Conservation (phyloP, 169 alveolate genomes). For the Cryptosporidium tyzzeri region DNA sequence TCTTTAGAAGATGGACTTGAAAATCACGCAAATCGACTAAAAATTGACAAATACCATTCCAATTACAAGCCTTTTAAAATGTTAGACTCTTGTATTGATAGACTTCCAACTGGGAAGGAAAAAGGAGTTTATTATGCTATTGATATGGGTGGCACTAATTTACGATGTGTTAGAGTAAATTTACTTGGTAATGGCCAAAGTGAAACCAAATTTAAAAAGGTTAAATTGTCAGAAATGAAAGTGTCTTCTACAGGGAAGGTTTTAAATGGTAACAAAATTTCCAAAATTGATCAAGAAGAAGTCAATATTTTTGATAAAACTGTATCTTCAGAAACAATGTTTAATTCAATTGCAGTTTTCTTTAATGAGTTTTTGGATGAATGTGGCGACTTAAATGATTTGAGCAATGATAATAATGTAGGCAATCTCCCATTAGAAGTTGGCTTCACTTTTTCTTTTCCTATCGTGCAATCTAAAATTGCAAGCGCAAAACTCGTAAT, state of each 20-base stretch:
- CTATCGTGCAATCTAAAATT: constrained; percentile 31
- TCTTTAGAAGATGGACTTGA: constrained; percentile 30
- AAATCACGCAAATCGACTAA: background rate
- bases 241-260: background rate
- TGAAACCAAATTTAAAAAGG: constrained; percentile 19
- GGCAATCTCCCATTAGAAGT: constrained; percentile 5
- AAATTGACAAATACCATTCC: background rate
- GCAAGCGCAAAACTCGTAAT: constrained; percentile 81
- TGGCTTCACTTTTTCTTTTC: constrained; percentile 74
- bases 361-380: constrained; percentile 30
- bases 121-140: constrained; percentile 89
- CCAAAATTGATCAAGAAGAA: background rate
- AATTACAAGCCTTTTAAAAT: constrained; percentile 78
- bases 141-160: constrained; percentile 91
- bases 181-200: constrained; percentile 83
- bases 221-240: constrained; percentile 28
- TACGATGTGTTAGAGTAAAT: constrained; percentile 87
- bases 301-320: background rate
- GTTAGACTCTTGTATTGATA: constrained; percentile 88
- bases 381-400: constrained; percentile 51
- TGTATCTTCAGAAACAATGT: constrained; percentile 57
- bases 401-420: background rate
- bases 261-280: background rate
- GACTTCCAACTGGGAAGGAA: constrained; percentile 89
- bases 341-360: constrained; percentile 57